Conservation (phyloP, 805 yeast species). For the Saccharomycodes ludwigii region DNA sequence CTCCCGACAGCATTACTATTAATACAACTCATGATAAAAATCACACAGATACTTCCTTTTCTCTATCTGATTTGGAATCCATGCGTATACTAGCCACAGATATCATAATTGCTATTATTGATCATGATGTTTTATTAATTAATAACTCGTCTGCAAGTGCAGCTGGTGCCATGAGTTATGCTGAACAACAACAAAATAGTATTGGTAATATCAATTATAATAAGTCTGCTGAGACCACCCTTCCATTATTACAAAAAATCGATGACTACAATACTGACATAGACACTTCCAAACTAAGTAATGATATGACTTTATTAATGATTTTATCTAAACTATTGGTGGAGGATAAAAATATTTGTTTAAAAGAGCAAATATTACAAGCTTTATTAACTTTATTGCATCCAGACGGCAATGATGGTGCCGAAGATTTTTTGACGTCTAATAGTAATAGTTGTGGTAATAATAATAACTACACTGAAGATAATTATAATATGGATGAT, state of each 20-base stretch:
- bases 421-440: conserved; percentile 4
- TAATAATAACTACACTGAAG: conserved; percentile 1
- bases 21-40: conserved; percentile 28
- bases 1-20: too few relatives aligned
- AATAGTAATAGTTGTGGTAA: conserved; percentile 3
- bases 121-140: conserved; percentile 64
- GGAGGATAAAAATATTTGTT: conserved; percentile 53
- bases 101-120: conserved; percentile 65
- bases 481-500: conserved; percentile 1
- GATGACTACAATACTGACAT: conserved; percentile 1
- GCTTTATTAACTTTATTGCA: conserved; percentile 67
- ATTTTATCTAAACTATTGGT: conserved; percentile 48
- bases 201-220: conserved; percentile 5
- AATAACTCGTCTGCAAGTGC: conserved; percentile 12
- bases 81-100: conserved; percentile 69
- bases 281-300: conserved; percentile 15
- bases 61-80: conserved; percentile 26
- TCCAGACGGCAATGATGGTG: conserved; percentile 28
- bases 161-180: neutral
- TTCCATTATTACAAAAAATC: neutral
- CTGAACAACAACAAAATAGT: neutral
- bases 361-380: conserved; percentile 74
- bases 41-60: too few relatives aligned
- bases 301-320: conserved; percentile 46
- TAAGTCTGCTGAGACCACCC: conserved; percentile 4